These are phyloP conservation scores for Aurinia saxatilis DNA, from an alignment of 345 rosid genomes.

Conservation along the genomic window DNA sequence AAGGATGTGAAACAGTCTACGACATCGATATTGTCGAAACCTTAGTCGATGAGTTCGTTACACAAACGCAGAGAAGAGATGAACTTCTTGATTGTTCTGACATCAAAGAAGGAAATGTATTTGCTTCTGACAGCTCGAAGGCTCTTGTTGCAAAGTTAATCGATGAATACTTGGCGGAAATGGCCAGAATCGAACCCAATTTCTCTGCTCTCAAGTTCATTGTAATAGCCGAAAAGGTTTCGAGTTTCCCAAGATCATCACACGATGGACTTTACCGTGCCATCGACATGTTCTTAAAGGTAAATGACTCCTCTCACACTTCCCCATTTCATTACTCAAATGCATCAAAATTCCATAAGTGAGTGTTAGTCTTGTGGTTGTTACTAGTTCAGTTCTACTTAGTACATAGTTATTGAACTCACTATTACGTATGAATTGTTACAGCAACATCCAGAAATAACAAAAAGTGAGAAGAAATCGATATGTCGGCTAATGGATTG, in stretches of 20 bases:
- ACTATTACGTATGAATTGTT: background rate
- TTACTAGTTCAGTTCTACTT: no score
- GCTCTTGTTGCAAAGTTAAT: slow-evolving; percentile 47
- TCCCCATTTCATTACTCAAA: no score
- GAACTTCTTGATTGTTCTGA: slow-evolving; percentile 22
- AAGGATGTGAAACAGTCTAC: slow-evolving; percentile 35
- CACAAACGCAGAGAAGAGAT: slow-evolving; percentile 19
- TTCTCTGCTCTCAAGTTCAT: slow-evolving; percentile 37
- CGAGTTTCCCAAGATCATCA: slow-evolving; percentile 44
- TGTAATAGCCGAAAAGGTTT: slow-evolving; percentile 37
- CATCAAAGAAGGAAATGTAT: slow-evolving; percentile 20
- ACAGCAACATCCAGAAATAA: slow-evolving; percentile 57
- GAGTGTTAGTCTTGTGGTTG: no score
- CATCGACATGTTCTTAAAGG: slow-evolving; percentile 74
- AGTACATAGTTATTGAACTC: no score
- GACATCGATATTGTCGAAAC: slow-evolving; percentile 56
- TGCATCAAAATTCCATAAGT: no score
- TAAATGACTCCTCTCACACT: no score
- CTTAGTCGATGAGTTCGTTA: slow-evolving; percentile 40
- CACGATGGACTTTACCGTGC: slow-evolving; percentile 72
- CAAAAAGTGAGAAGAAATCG: slow-evolving; percentile 64
- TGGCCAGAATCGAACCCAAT: slow-evolving; percentile 43
- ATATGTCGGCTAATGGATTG: slow-evolving; percentile 69
- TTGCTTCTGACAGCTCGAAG: slow-evolving; percentile 35
- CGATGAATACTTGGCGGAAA: slow-evolving; percentile 61